phyloP scores from a whole-genome alignment of 345 rosid species.

The Populus pruinosa region DNA sequence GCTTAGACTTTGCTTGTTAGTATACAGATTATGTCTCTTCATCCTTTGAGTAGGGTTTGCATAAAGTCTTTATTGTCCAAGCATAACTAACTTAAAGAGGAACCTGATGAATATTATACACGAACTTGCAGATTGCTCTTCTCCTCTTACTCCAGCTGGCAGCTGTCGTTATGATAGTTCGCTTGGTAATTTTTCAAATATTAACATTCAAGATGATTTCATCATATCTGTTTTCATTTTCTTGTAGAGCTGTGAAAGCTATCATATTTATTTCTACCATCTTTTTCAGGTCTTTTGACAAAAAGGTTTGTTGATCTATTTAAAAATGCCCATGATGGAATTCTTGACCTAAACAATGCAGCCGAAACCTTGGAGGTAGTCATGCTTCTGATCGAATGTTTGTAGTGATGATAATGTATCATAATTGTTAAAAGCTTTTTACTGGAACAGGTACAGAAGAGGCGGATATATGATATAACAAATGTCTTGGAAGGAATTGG shows the following conservation, averaged over 20 bases:
- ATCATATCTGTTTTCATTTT: neutral
- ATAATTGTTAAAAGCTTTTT: constrained; percentile 9
- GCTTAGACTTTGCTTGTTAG: neutral
- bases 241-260: neutral
- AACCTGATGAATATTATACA: constrained; percentile 20
- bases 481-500: constrained; percentile 98
- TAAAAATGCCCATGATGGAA: constrained; percentile 84
- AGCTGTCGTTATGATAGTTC: constrained; percentile 98
- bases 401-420: neutral
- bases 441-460: constrained; percentile 69
- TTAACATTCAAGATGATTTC: neutral
- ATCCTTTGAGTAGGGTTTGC: neutral
- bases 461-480: constrained; percentile 97
- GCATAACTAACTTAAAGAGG: neutral
- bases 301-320: constrained; percentile 79
- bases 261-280: neutral
- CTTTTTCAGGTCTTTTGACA: constrained; percentile 76
- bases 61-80: neutral
- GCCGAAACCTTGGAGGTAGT: constrained; percentile 87
- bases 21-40: neutral
- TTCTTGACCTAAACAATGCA: constrained; percentile 83
- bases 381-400: constrained; percentile 3
- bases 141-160: constrained; percentile 70
- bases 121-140: constrained; percentile 67
- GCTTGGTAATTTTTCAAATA: constrained; percentile 48